These are phyloP conservation scores for Debaryomycetaceae sp. DNA, from an alignment of 1,139 yeast genomes.

Conservation along the genomic window DNA sequence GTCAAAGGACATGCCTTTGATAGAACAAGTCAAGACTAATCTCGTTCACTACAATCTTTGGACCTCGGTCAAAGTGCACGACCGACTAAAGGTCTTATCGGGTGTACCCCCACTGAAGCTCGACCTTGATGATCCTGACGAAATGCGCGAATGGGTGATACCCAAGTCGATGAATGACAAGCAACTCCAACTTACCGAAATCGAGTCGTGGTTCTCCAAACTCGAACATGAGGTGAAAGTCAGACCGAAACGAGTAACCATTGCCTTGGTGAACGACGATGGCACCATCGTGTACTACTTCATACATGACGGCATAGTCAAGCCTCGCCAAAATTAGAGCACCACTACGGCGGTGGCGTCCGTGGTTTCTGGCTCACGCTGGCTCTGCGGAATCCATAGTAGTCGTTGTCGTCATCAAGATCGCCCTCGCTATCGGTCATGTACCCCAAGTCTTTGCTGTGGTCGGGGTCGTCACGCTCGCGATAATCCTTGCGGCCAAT, in stretches of 20 bases:
- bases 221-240: conserved; percentile 13
- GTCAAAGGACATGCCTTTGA: conserved; percentile 2
- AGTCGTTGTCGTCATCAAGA: conserved; percentile 5
- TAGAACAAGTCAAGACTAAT: conserved; percentile 33
- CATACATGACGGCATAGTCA: conserved; percentile 56
- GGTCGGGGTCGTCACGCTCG: conserved; percentile 8
- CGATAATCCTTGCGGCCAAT: conserved; percentile 6
- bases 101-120: conserved; percentile 31
- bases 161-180: conserved; percentile 18
- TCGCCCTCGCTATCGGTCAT: conserved; percentile 8
- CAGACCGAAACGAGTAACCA: conserved; percentile 37
- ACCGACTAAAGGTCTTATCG: conserved; percentile 15
- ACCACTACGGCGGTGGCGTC: no score
- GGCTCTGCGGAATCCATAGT: conserved; percentile 6
- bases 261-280: conserved; percentile 59
- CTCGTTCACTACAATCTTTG: conserved; percentile 53
- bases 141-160: conserved; percentile 31
- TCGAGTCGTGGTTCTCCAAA: conserved; percentile 29
- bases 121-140: conserved; percentile 18
- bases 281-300: conserved; percentile 67
- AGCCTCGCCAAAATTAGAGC: conserved; percentile 54
- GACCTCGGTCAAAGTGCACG: conserved; percentile 33
- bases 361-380: neutral
- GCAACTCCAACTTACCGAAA: conserved; percentile 18
- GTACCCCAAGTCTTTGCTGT: conserved; percentile 7